Percentiles rank a stretch among this genome's conserved stretches.
These are phyloP conservation scores for Kodamaea sagamina DNA, from an alignment of 805 yeast genomes.

Conservation along the genomic window DNA sequence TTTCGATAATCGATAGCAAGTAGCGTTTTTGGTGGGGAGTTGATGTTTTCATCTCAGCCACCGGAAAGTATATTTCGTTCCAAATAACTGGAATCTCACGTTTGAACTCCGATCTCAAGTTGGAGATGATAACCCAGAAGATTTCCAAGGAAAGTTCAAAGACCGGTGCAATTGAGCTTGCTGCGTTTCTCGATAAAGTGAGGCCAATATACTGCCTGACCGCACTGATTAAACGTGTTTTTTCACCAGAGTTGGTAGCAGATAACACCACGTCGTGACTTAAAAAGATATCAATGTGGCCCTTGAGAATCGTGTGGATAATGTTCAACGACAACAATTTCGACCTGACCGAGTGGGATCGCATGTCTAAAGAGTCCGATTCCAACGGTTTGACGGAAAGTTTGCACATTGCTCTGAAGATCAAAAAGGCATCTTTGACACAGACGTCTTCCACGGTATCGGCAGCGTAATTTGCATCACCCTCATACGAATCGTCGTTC, in stretches of 20 bases:
- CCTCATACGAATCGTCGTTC: slow-evolving; percentile 47
- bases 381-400: slow-evolving; percentile 84
- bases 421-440: slow-evolving; percentile 87
- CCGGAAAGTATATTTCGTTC: slow-evolving; percentile 91
- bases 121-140: slow-evolving; percentile 84
- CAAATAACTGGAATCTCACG: slow-evolving; percentile 92
- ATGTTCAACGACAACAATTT: slow-evolving; percentile 86
- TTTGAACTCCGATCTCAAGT: slow-evolving; percentile 84
- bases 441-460: slow-evolving; percentile 65
- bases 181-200: slow-evolving; percentile 85
- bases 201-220: slow-evolving; percentile 82
- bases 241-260: slow-evolving; percentile 50
- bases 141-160: slow-evolving; percentile 91
- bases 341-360: slow-evolving; percentile 90
- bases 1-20: slow-evolving; percentile 73
- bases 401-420: slow-evolving; percentile 94
- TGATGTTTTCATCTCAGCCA: slow-evolving; percentile 87
- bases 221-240: slow-evolving; percentile 70
- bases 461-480: slow-evolving; percentile 45
- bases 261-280: slow-evolving; percentile 56
- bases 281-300: slow-evolving; percentile 79
- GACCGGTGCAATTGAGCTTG: slow-evolving; percentile 87
- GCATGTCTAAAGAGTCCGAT: slow-evolving; percentile 73
- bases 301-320: slow-evolving; percentile 79
- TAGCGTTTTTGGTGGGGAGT: slow-evolving; percentile 92